Conservation (phyloP, 2,329 filamentous ascomycete species). For the Pseudopithomyces chartarum region DNA sequence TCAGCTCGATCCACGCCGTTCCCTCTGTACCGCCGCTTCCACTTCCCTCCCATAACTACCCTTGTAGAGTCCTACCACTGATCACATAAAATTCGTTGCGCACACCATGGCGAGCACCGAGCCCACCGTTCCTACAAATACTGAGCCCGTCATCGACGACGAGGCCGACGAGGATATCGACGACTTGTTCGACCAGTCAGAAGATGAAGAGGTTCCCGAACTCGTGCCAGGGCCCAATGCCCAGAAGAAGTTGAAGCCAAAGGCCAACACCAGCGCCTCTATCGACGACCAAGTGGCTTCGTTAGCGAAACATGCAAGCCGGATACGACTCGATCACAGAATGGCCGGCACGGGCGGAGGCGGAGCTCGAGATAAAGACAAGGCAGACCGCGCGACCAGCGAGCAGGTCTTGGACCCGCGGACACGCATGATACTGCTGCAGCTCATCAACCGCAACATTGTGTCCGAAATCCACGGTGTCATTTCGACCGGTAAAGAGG, state of each 20-base stretch:
- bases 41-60: background rate
- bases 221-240: conserved; percentile 64
- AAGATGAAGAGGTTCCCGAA: conserved; percentile 60
- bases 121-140: conserved; percentile 1
- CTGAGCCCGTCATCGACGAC: conserved; percentile 15
- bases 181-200: conserved; percentile 65
- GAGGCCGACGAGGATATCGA: conserved; percentile 69
- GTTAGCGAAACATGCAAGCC: conserved; percentile 82
- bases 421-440: conserved; percentile 92
- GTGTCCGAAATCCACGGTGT: conserved; percentile 94
- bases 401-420: conserved; percentile 94
- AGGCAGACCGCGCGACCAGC: conserved; percentile 88
- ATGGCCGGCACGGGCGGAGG: conserved; percentile 58
- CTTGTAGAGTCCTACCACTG: background rate
- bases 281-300: conserved; percentile 87
- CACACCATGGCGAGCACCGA: conserved; percentile 13
- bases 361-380: conserved; percentile 69
- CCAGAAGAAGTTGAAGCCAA: conserved; percentile 72
- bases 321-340: conserved; percentile 75
- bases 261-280: conserved; percentile 76
- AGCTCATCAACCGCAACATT: conserved; percentile 91
- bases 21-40: background rate
- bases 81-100: background rate
- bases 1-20: background rate
- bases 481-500: conserved; percentile 95